Conservation (phyloP, 2,329 filamentous ascomycete species). For the Curvularia lunata region DNA sequence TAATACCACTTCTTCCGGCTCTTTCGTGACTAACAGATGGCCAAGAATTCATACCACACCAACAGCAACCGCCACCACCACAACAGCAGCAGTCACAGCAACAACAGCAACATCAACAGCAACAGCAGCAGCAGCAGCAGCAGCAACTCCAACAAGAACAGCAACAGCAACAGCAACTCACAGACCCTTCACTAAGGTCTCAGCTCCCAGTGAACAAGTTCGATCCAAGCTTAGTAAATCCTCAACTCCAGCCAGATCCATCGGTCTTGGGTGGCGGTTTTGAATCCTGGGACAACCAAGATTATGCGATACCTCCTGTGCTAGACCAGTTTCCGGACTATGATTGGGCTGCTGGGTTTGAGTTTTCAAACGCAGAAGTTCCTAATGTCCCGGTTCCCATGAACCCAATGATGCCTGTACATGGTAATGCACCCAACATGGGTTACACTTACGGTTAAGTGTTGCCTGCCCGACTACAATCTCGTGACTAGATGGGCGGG, state of each 20-base stretch:
- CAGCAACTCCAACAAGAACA: not conserved
- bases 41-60: conserved; percentile 26
- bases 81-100: not conserved
- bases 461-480: not conserved
- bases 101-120: conserved; percentile 1
- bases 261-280: conserved; percentile 29
- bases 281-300: conserved; percentile 37
- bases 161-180: conserved; percentile 17
- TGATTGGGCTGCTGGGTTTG: conserved; percentile 47
- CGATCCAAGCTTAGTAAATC: conserved; percentile 33
- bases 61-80: conserved; percentile 22
- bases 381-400: conserved; percentile 31
- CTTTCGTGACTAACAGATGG: conserved; percentile 16
- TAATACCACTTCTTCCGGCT: not conserved
- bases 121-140: conserved; percentile 16
- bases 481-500: not conserved
- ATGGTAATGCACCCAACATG: conserved; percentile 25
- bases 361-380: conserved; percentile 41
- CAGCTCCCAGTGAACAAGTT: conserved; percentile 35
- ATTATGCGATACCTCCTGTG: conserved; percentile 40
- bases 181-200: conserved; percentile 23
- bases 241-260: conserved; percentile 29
- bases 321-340: conserved; percentile 49
- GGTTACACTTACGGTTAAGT: conserved; percentile 38
- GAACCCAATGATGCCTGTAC: conserved; percentile 28